phyloP scores from a whole-genome alignment of 1,139 yeast species.

The Pichiaceae sp. region DNA sequence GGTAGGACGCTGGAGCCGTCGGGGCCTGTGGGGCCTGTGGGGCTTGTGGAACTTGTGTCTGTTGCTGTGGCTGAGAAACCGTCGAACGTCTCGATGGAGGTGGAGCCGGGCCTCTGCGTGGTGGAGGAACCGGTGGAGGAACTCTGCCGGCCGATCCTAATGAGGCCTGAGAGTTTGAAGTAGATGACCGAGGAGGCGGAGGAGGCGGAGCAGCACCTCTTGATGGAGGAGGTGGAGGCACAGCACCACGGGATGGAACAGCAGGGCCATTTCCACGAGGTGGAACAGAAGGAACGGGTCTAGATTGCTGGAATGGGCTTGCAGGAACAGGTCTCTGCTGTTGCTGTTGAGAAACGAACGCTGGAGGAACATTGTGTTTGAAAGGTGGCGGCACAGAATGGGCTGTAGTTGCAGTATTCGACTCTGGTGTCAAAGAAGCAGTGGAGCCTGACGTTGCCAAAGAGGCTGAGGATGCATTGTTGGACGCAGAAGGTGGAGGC shows the following conservation, averaged over 20 bases:
- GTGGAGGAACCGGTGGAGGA: constrained; percentile 24
- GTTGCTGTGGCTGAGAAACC: neutral
- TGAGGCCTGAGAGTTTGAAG: constrained; percentile 21
- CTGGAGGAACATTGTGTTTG: constrained; percentile 9
- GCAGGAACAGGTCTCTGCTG: constrained; percentile 1
- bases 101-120: constrained; percentile 22
- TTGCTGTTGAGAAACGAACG: constrained; percentile 24
- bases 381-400: constrained; percentile 26
- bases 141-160: constrained; percentile 6
- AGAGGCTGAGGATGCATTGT: constrained; percentile 7
- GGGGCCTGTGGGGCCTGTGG: neutral
- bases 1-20: neutral
- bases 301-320: neutral
- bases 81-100: constrained; percentile 25
- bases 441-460: constrained; percentile 9
- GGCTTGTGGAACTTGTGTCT: neutral
- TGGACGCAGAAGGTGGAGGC: constrained; percentile 22
- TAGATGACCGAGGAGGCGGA: constrained; percentile 22
- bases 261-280: constrained; percentile 6
- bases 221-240: constrained; percentile 16
- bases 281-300: neutral
- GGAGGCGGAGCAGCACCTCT: constrained; percentile 17
- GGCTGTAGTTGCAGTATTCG: constrained; percentile 7
- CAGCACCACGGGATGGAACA: constrained; percentile 10
- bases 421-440: too few species aligned